Conservation (phyloP, 108 stramenopile genomes). For the Cyclotella cryptica region DNA sequence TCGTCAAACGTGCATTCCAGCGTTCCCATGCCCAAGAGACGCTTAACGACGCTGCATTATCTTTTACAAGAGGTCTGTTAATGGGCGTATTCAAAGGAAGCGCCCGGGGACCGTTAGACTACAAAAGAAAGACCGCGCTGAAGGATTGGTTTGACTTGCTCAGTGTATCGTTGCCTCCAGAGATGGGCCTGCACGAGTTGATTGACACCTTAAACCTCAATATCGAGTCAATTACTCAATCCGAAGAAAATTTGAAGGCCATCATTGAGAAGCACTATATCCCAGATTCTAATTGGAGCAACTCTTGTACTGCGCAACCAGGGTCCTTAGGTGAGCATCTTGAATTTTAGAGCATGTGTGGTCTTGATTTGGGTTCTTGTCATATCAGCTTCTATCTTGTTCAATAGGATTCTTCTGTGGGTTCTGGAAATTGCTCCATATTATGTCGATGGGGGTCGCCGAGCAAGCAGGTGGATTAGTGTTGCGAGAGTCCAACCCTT, state of each 20-base stretch:
- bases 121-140: conserved; percentile 39
- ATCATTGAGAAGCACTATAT: conserved; percentile 37
- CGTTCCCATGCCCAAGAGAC: conserved; percentile 35
- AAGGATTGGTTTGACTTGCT: conserved; percentile 48
- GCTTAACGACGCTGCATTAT: conserved; percentile 43
- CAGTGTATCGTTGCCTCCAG: conserved; percentile 45
- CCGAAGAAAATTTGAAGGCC: conserved; percentile 17
- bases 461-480: conserved; percentile 50
- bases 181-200: conserved; percentile 46
- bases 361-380: not conserved
- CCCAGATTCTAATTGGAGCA: conserved; percentile 31
- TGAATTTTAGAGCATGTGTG: not conserved
- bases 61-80: conserved; percentile 36
- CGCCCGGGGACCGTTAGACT: conserved; percentile 27
- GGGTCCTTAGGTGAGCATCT: conserved; percentile 18
- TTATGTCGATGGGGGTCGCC: conserved; percentile 56
- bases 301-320: conserved; percentile 21
- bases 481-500: conserved; percentile 39
- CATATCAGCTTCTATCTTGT: not conserved
- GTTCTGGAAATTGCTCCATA: conserved; percentile 60
- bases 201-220: conserved; percentile 40
- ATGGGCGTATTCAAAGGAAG: conserved; percentile 39
- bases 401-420: conserved; percentile 49
- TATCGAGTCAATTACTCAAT: conserved; percentile 28
- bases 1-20: conserved; percentile 37